These are phyloP conservation scores for Tulasnella sp. DNA, from an alignment of 768 basidiomycete species.

Conservation along the genomic window DNA sequence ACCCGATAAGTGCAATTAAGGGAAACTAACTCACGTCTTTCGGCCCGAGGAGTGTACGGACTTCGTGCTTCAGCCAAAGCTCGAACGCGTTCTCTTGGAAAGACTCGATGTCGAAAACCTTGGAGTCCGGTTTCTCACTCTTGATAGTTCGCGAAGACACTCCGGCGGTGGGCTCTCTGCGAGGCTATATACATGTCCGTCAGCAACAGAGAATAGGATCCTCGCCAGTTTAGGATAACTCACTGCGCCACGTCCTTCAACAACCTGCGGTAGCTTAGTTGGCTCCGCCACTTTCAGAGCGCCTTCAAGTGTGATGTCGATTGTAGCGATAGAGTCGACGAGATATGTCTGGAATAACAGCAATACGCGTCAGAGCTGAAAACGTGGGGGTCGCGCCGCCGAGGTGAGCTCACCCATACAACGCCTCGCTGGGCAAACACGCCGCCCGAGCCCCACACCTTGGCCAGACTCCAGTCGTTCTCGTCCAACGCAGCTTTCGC, in stretches of 20 bases:
- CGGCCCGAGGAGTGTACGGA: slow-evolving; percentile 1
- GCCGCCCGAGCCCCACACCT: slow-evolving; percentile 28
- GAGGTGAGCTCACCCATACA: slow-evolving; percentile 13
- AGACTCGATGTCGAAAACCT: slow-evolving; percentile 9
- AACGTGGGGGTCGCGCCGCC: background rate
- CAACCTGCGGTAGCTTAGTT: background rate
- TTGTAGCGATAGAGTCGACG: background rate
- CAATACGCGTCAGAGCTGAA: slow-evolving; percentile 5
- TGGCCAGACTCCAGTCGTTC: slow-evolving; percentile 31
- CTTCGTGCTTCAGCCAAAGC: slow-evolving; percentile 27
- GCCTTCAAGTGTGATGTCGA: slow-evolving; percentile 21
- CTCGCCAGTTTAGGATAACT: background rate
- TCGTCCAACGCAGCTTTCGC: slow-evolving; percentile 14
- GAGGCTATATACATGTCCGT: background rate
- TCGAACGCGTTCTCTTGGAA: slow-evolving; percentile 31
- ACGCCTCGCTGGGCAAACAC: slow-evolving; percentile 24
- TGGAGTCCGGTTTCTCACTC: slow-evolving; percentile 19
- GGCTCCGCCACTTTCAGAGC: background rate
- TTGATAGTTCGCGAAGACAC: background rate
- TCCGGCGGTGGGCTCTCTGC: background rate
- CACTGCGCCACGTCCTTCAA: slow-evolving; percentile 23
- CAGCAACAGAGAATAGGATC: background rate
- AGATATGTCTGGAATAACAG: slow-evolving; percentile 11
- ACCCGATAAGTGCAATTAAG: background rate
- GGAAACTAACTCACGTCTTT: slow-evolving; percentile 7